Base-by-base conservation (phyloP, 352 stramenopile species). In the Phytopythium chamaehyphon region DNA sequence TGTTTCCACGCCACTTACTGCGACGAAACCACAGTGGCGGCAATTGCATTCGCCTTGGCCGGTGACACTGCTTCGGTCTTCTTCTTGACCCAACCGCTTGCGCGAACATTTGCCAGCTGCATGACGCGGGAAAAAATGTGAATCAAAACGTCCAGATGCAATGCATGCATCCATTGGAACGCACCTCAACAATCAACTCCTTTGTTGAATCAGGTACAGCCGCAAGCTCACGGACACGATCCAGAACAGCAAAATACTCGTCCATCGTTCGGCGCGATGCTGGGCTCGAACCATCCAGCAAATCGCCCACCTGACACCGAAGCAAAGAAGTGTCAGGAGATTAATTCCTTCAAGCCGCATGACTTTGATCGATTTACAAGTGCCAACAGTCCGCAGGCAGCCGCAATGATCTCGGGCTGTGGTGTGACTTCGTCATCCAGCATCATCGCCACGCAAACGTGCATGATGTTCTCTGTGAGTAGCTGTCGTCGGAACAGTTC, bases 371-470 rank as follows among this genome's bases (percentile, higher is more conserved):
- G 21, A 39, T 61, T 35, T 53, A 90, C 82, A 62, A 86, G 51
- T 11, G 66, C 64, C 26, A 92, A 53, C 22, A 92, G 64, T 24
- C 68, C 57, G 52, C 82, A 92, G 0, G 82, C 82, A 2, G 82
- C 79, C 22, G 82, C 64, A 11, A 92, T 75, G n/a, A 90, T 73
- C 28, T 86, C 69, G 1, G 64, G 50, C 51, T 88, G 68, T 19
- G 75, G 78, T 14, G 84, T 73, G 12, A 74, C 54, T 49, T 92
- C 79, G 35, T 88, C 64, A 19, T 92, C 82, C 18, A 92, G 73
- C 79, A 90, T 90, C 78, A 92, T 89, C 16, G 79, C 78, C 33
- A 92, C 69, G 43, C 76, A 89, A 31, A 92, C 82, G 54, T 92
- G 82, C 76, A 92, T 90, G 46, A 90, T 76, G 44, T 92, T 92